These are phyloP conservation scores for Candida easanensis DNA, from an alignment of 805 yeast species.

Conservation along the genomic window DNA sequence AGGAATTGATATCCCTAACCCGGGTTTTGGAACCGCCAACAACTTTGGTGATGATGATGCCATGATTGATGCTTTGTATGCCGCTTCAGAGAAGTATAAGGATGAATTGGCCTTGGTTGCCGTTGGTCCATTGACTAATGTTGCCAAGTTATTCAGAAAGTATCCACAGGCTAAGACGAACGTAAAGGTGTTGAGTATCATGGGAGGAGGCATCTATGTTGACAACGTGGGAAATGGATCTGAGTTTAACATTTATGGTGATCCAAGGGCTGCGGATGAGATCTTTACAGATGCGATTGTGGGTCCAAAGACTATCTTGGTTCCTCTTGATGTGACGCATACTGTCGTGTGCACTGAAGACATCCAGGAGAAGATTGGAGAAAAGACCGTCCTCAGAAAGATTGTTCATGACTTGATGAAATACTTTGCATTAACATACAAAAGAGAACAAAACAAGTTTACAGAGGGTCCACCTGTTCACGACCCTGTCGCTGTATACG, in stretches of 20 bases:
- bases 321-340: slow-evolving; percentile 72
- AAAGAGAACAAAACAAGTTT: slow-evolving; percentile 38
- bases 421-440: slow-evolving; percentile 46
- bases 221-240: slow-evolving; percentile 42
- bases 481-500: slow-evolving; percentile 72
- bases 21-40: slow-evolving; percentile 34
- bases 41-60: slow-evolving; percentile 39
- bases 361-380: slow-evolving; percentile 36
- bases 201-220: slow-evolving; percentile 65
- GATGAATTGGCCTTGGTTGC: slow-evolving; percentile 61
- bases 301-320: slow-evolving; percentile 45
- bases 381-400: slow-evolving; percentile 44
- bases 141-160: slow-evolving; percentile 50
- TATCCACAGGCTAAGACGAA: slow-evolving; percentile 52
- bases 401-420: slow-evolving; percentile 53
- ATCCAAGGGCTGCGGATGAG: slow-evolving; percentile 69
- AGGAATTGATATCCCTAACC: slow-evolving; percentile 60
- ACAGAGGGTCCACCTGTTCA: slow-evolving; percentile 70
- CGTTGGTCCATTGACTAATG: slow-evolving; percentile 76
- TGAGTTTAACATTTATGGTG: slow-evolving; percentile 75
- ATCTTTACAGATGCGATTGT: slow-evolving; percentile 49
- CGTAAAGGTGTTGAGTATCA: slow-evolving; percentile 56
- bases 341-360: slow-evolving; percentile 50
- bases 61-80: slow-evolving; percentile 30
- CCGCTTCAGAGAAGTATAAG: slow-evolving; percentile 41